A percentile compares a stretch with the other conserved stretches of the same genome.
phyloP scores from a whole-genome alignment of 1,139 yeast species.

The Debaryomyces sp. region DNA sequence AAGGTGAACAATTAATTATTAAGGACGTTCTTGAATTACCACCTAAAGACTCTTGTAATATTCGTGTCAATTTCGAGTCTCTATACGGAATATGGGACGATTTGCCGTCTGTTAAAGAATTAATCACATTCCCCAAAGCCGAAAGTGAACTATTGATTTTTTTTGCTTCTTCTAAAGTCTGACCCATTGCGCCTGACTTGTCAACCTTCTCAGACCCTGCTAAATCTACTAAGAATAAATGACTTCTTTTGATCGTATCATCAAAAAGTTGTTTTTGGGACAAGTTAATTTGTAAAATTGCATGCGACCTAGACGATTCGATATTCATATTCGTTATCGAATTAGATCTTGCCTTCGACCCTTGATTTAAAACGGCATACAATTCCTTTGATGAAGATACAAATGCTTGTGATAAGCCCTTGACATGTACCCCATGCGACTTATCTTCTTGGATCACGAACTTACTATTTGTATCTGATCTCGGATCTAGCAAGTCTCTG shows the following conservation, averaged over 20 bases:
- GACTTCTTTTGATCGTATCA: slow-evolving; percentile 66
- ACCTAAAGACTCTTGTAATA: slow-evolving; percentile 82
- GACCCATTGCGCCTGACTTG: slow-evolving; percentile 79
- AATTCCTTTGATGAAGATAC: slow-evolving; percentile 65
- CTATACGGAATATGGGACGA: slow-evolving; percentile 74
- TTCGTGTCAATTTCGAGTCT: slow-evolving; percentile 81
- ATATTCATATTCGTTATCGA: slow-evolving; percentile 73
- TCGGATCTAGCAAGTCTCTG: slow-evolving; percentile 53
- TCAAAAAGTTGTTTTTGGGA: slow-evolving; percentile 57
- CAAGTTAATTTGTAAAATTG: slow-evolving; percentile 70
- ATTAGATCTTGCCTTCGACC: slow-evolving; percentile 57
- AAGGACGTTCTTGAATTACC: slow-evolving; percentile 85
- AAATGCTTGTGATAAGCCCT: slow-evolving; percentile 63
- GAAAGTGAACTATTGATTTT: slow-evolving; percentile 80
- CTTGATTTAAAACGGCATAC: slow-evolving; percentile 55
- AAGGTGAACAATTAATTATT: slow-evolving; percentile 78
- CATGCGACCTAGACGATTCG: slow-evolving; percentile 81
- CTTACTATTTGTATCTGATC: slow-evolving; percentile 19
- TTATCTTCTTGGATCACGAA: slow-evolving; percentile 69
- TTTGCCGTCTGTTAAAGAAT: slow-evolving; percentile 72
- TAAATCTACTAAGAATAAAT: slow-evolving; percentile 76
- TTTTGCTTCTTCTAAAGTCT: slow-evolving; percentile 79
- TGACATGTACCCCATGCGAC: slow-evolving; percentile 67
- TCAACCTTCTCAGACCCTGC: slow-evolving; percentile 92
- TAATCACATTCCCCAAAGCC: slow-evolving; percentile 79